Percentiles rank a stretch among this genome's conserved stretches.
These are phyloP conservation scores for Omphalotus guepiniiformis DNA, from an alignment of 768 basidiomycete genomes.

Conservation along the genomic window DNA sequence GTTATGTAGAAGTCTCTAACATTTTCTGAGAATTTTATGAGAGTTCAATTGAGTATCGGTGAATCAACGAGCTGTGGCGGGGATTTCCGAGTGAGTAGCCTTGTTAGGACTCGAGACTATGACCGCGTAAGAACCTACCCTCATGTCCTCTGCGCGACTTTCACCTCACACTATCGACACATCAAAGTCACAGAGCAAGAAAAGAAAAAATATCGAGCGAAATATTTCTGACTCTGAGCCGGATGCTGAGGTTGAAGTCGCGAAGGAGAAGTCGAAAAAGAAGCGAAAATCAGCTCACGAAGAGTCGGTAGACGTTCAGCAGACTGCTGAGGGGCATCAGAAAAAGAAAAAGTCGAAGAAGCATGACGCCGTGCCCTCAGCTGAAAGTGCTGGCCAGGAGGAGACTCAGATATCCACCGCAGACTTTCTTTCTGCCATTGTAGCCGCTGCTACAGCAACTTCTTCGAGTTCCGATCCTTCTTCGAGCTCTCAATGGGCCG, in stretches of 20 bases:
- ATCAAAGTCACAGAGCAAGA: background rate
- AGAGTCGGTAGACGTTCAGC: background rate
- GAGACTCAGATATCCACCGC: conserved; percentile 8
- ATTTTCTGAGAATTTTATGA: too few relatives aligned
- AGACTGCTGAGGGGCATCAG: background rate
- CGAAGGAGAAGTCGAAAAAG: background rate
- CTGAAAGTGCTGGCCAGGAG: conserved; percentile 3
- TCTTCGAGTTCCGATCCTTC: background rate
- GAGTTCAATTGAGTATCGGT: too few relatives aligned
- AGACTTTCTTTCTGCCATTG: conserved; percentile 12
- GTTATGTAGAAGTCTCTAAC: background rate
- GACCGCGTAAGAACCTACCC: conserved; percentile 1
- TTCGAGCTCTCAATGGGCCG: background rate
- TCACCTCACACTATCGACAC: background rate
- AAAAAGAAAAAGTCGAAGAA: conserved; percentile 12
- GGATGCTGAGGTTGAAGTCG: background rate
- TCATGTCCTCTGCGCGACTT: background rate
- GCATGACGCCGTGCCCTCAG: background rate
- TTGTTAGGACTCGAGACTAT: too few relatives aligned
- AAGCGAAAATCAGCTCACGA: background rate
- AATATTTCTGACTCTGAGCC: background rate
- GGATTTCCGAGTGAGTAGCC: too few relatives aligned
- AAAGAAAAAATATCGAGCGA: background rate
- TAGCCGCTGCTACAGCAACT: conserved; percentile 11
- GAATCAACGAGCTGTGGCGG: too few relatives aligned